Base-by-base conservation (phyloP, 2,329 filamentous ascomycete species). In the Hypocreales sp. region DNA sequence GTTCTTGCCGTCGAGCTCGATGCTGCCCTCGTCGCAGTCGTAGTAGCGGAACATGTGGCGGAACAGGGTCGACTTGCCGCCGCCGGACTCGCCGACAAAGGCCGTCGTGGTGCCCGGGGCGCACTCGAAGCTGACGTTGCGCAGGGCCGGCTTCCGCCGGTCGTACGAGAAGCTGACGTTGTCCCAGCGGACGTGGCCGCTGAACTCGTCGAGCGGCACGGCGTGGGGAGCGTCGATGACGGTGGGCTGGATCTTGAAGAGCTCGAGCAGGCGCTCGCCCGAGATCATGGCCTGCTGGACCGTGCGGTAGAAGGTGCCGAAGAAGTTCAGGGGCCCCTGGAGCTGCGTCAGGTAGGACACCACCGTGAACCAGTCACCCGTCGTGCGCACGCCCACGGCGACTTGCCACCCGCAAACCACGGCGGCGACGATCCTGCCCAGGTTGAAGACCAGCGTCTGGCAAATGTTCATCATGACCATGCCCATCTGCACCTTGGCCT, bases 251-350 rank as follows among this genome's bases (percentile, higher is more conserved):
- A 95, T 90, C 52, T 93, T 92, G 69, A 98, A 95, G 12, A 98
- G 62, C 52, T 95, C 90, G 29, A 98, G 59, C 49, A 98, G 76
- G 12, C 90, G 76, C 60, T 98, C 90, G 5, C 87, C 86, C 32
- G 92, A 94, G 46, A 98, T 95, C 78, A 98, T 81, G 28, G 87
- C 81, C 40, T 86, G 90, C 53, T 95, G 90, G 5, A 95, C 87
- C 35, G 84, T 90, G 27, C 87, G 72, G 52, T 95, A 98, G 50
- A 95, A 95, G 0, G 84, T 90, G 31, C 87, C 90, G 41, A 90
- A 87, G 55, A 83, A 87, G 50, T 87, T 86, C 33, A 87, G 61
- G 1, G 81, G 81, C 0, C 73, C 73, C 47, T 87, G 81, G 12
- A 90, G 60, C 50, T 90, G 81, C 12, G 72, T 72, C 50, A 87